Evolutionary conservation across 2,329 filamentous ascomycete species (phyloP), one percentile per base, ranked within the genome.

Genomic region (Fusarium floridanum): DNA sequence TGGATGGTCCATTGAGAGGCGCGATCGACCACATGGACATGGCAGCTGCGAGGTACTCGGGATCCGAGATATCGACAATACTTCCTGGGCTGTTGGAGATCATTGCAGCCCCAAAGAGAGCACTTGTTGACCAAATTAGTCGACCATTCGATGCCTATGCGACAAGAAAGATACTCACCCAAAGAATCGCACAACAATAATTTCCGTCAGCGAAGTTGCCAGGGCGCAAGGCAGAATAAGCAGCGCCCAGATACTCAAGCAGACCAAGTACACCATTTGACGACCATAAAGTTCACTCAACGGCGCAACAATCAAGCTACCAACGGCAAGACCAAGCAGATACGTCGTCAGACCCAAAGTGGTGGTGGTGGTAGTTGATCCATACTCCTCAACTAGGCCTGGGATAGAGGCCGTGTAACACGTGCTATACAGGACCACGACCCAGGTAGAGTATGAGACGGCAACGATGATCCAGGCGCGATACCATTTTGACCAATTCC

Each of bases 21-120:
- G 94, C 95, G 64, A 98, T 91, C 70, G 88, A 90, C 91, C 95
- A 98, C 37, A 97, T 87, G 6, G 91, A 94, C 83, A 98, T 94
- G 48, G 92, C 92, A n/a, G 97, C 84, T 3, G 94, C 94, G 17
- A 95, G 91, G 78, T 93, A 91, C 59, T 97, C 91, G 55, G 96
- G 94, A 16, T 89, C 88, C n/a, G 94, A 91, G 60, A 98, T 92
- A 81, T 98, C 95, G 32, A 93, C 91, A 12, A 98, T 89, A 9
- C 92, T 94, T 3, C 95, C 95, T 0, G 95, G 94, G 1, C 93
- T 91, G 80, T 97, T 97, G 14, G 91, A 91, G 29, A 98, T 91
- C 90, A 97, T 93, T 48, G 93, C 94, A 7, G 94, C 90, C 5
- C 94, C 80, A 62, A 83, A 94, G 65, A 95, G 67, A 24, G 81